These are phyloP conservation scores for Kwoniella dejecticola DNA, from an alignment of 768 basidiomycete species.

Conservation along the genomic window DNA sequence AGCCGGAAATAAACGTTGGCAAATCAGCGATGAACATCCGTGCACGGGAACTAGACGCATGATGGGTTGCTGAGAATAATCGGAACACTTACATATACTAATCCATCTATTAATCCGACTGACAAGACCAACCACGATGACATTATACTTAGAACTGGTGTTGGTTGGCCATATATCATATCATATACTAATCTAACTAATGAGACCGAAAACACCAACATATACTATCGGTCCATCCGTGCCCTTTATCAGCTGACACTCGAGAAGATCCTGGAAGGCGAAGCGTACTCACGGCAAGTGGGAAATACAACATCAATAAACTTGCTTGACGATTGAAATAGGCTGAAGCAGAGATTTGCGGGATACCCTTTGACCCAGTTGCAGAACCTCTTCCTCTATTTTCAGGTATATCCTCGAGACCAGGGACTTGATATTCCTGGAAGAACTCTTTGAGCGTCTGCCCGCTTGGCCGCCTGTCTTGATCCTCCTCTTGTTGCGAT, in stretches of 20 bases:
- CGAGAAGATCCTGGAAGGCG: background rate
- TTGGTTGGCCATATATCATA: conserved; percentile 41
- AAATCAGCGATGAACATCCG: too few relatives aligned
- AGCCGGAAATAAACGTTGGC: background rate
- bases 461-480: conserved; percentile 15
- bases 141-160: conserved; percentile 35
- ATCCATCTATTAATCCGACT: conserved; percentile 50
- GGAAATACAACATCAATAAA: conserved; percentile 55
- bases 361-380: conserved; percentile 5
- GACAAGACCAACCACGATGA: conserved; percentile 51
- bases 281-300: conserved; percentile 51
- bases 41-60: too few relatives aligned
- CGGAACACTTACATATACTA: conserved; percentile 53
- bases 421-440: conserved; percentile 34
- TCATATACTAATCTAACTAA: conserved; percentile 51
- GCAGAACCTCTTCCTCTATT: conserved; percentile 12
- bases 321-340: conserved; percentile 55
- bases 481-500: background rate
- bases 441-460: conserved; percentile 52
- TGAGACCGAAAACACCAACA: conserved; percentile 50
- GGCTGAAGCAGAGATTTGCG: conserved; percentile 45
- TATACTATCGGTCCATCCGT: conserved; percentile 31
- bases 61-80: too few relatives aligned
- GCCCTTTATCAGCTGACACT: background rate
- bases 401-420: conserved; percentile 12